Conservation (phyloP, 331 rosid genomes). For the Stylosanthes scabra region DNA sequence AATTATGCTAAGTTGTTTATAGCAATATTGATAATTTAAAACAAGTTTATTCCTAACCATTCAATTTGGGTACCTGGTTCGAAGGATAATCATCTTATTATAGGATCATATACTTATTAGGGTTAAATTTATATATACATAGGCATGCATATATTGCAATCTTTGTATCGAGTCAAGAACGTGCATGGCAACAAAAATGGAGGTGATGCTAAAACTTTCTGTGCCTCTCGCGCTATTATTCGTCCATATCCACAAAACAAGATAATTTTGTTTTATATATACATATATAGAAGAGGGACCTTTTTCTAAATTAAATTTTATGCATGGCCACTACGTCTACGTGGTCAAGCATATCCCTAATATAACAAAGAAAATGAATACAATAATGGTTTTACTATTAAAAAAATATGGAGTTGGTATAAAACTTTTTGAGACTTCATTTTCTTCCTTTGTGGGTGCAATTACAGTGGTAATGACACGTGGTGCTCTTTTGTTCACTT, state of each 20-base stretch:
- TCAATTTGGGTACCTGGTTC: conserved; percentile 44
- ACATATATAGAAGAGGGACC: neutral
- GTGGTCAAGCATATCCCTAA: conserved; percentile 19
- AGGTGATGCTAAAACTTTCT: conserved; percentile 4
- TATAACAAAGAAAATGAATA: neutral
- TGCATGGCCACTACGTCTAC: conserved; percentile 35
- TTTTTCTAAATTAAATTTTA: conserved; percentile 10
- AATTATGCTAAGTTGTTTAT: too few species aligned
- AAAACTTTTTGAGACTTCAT: too few species aligned
- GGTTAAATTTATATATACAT: neutral
- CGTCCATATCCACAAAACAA: conserved; percentile 35
- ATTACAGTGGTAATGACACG: neutral
- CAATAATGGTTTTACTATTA: too few species aligned
- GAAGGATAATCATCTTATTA: conserved; percentile 18
- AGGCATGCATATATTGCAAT: neutral
- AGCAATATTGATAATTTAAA: too few species aligned
- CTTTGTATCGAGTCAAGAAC: neutral
- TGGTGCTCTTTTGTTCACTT: neutral
- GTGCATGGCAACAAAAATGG: conserved; percentile 33
- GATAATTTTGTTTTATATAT: neutral
- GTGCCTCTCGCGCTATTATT: conserved; percentile 11
- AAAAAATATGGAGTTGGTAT: too few species aligned
- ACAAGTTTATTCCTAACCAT: conserved; percentile 36
- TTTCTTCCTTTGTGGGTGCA: too few species aligned
- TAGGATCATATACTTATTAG: conserved; percentile 6